phyloP scores from a whole-genome alignment of 805 yeast genomes.

The Clavispora phyllophila region DNA sequence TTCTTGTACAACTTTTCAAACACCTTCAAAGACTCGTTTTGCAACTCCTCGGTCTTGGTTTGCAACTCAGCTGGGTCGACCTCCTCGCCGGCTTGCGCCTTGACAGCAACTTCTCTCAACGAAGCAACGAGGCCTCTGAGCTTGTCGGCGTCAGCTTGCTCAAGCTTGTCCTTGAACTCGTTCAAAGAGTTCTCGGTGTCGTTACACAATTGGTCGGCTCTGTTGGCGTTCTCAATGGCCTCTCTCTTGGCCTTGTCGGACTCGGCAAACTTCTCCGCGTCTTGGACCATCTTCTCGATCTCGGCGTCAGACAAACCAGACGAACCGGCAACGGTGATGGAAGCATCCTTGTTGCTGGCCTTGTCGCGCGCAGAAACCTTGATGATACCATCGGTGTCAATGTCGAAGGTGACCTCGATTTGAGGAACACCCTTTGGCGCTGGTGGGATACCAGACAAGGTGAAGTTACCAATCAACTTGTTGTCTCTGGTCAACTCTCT shows the following conservation, averaged over 20 bases:
- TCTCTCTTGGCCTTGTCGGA: conserved; percentile 83
- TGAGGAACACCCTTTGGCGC: conserved; percentile 95
- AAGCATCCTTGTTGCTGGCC: conserved; percentile 89
- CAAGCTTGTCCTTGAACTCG: conserved; percentile 44
- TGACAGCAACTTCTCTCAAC: conserved; percentile 57
- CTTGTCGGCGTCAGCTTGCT: conserved; percentile 43
- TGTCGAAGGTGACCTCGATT: conserved; percentile 91
- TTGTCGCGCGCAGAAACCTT: conserved; percentile 92
- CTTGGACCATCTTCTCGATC: conserved; percentile 86
- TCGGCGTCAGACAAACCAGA: conserved; percentile 88
- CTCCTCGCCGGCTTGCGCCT: conserved; percentile 60
- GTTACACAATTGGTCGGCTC: conserved; percentile 69
- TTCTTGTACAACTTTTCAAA: conserved; percentile 56
- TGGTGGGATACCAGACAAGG: conserved; percentile 90
- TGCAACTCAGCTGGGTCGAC: conserved; percentile 61
- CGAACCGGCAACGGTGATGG: conserved; percentile 94
- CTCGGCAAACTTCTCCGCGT: conserved; percentile 84
- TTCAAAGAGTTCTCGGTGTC: conserved; percentile 46
- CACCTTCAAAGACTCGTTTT: conserved; percentile 67
- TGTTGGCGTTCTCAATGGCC: conserved; percentile 80
- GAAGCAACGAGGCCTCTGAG: conserved; percentile 24
- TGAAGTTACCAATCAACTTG: conserved; percentile 96
- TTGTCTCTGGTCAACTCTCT: conserved; percentile 97
- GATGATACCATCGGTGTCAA: conserved; percentile 96
- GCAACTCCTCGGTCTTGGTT: conserved; percentile 70